phyloP scores from a whole-genome alignment of 179 eudicot genomes.

The Drosera spatulata region DNA sequence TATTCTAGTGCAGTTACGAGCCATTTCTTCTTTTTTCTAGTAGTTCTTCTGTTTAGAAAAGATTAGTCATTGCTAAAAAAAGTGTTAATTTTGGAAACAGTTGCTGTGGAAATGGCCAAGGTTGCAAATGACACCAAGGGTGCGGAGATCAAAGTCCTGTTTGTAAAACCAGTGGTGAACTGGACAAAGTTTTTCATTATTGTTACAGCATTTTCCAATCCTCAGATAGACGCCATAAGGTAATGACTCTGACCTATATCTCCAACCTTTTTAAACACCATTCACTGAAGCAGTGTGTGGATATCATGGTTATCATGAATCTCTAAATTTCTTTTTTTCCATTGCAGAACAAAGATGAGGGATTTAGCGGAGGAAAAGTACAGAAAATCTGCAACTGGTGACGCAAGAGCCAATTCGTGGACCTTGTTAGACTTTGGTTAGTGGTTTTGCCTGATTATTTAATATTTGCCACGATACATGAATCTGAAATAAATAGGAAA shows the following conservation, averaged over 20 bases:
- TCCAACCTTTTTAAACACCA: not conserved
- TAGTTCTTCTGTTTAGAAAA: too few relatives aligned
- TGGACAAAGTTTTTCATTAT: slow-evolving; percentile 98
- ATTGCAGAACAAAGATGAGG: slow-evolving; percentile 58
- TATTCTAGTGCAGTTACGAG: not conserved
- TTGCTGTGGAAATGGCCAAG: slow-evolving; percentile 89
- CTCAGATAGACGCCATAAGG: slow-evolving; percentile 88
- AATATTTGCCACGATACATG: not conserved
- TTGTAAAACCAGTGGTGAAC: slow-evolving; percentile 92
- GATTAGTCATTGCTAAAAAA: too few relatives aligned
- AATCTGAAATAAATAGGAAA: not conserved
- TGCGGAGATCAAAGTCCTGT: slow-evolving; percentile 72
- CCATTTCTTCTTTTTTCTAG: too few relatives aligned
- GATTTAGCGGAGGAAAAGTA: slow-evolving; percentile 75
- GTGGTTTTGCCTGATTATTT: slow-evolving; percentile 6
- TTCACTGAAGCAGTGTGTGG: not conserved
- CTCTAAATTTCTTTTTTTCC: slow-evolving; percentile 2
- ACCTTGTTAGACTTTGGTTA: slow-evolving; percentile 86
- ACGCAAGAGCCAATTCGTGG: slow-evolving; percentile 88
- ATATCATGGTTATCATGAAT: not conserved
- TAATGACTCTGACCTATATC: slow-evolving; percentile 10
- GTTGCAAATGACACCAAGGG: slow-evolving; percentile 92
- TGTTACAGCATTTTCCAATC: slow-evolving; percentile 86
- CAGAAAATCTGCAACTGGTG: slow-evolving; percentile 65
- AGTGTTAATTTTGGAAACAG: slow-evolving; percentile 30